Conservation (phyloP, 2,329 filamentous ascomycete genomes). For the Penicillium fuscoglaucum region DNA sequence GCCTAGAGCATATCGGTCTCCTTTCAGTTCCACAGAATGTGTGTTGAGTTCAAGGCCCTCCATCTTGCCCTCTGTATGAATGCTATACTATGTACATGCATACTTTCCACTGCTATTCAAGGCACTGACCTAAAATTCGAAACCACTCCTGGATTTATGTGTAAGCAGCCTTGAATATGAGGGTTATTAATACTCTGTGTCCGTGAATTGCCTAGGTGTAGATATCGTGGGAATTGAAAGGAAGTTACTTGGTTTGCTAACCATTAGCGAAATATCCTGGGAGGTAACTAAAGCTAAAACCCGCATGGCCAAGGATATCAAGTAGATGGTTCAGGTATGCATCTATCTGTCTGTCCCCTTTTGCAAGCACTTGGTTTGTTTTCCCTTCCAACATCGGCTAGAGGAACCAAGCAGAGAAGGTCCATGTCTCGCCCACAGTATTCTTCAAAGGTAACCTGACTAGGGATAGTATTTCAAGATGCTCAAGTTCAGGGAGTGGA, state of each 20-base stretch:
- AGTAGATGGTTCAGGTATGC: conserved; percentile 73
- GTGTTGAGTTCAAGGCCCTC: neutral
- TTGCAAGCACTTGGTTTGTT: neutral
- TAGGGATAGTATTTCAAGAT: conserved; percentile 1
- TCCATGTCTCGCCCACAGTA: conserved; percentile 90
- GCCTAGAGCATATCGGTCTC: neutral
- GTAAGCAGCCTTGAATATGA: neutral
- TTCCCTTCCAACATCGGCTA: conserved; percentile 30
- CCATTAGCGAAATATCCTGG: conserved; percentile 66
- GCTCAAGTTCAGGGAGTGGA: conserved; percentile 60
- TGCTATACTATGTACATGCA: neutral
- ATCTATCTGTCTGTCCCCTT: neutral
- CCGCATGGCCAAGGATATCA: conserved; percentile 78
- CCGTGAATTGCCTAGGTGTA: neutral
- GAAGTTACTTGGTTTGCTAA: conserved; percentile 68
- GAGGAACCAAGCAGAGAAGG: conserved; percentile 68
- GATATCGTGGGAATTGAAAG: conserved; percentile 60
- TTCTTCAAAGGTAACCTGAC: conserved; percentile 62
- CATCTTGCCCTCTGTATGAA: neutral
- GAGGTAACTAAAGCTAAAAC: conserved; percentile 74
- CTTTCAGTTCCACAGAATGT: neutral
- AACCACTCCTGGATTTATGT: neutral
- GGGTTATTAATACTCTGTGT: neutral
- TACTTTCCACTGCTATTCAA: neutral
- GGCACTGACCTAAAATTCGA: neutral